Evolutionary conservation across 2,329 filamentous ascomycete genomes (phyloP).

Genomic region (Pyricularia grisea): DNA sequence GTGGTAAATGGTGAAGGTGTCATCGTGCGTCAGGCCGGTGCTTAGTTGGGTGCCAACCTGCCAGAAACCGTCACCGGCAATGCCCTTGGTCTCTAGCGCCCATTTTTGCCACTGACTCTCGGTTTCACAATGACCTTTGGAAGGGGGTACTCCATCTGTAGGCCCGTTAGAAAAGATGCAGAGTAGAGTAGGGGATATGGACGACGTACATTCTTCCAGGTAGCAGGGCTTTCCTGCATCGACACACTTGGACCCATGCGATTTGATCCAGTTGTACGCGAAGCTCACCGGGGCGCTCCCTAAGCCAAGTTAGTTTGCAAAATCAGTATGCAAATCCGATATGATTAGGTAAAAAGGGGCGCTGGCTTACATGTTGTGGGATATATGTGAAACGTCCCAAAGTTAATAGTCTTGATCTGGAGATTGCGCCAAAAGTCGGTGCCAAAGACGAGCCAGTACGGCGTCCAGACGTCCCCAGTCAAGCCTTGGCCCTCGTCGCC

Average conservation of each 20-base stretch:
- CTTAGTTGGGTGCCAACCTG: constrained; percentile 30
- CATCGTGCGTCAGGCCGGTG: constrained; percentile 28
- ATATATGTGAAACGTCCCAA: constrained; percentile 33
- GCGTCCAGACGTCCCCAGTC: constrained; percentile 11
- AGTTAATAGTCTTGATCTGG: constrained; percentile 39
- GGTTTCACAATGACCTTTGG: constrained; percentile 14
- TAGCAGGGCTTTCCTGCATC: constrained; percentile 29
- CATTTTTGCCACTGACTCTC: constrained; percentile 21
- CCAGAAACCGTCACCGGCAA: constrained; percentile 29
- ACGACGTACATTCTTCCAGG: constrained; percentile 28
- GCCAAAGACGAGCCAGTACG: constrained; percentile 37
- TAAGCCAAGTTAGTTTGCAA: neutral
- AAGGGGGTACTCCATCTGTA: constrained; percentile 13
- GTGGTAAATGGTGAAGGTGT: constrained; percentile 36
- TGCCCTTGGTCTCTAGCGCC: constrained; percentile 20
- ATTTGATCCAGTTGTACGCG: constrained; percentile 24
- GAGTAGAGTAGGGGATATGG: neutral
- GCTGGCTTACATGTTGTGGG: constrained; percentile 20
- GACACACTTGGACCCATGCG: constrained; percentile 27
- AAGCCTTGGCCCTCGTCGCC: constrained; percentile 41
- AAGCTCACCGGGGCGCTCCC: constrained; percentile 23
- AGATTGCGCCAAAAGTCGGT: constrained; percentile 42
- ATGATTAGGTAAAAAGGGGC: neutral
- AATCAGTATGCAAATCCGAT: neutral
- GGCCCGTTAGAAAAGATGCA: neutral